Percentiles rank a stretch among this genome's conserved stretches.
These are phyloP conservation scores for Straminergon stramineum DNA, from an alignment of 225 moss, liverwort and hornwort genomes.

Conservation along the genomic window DNA sequence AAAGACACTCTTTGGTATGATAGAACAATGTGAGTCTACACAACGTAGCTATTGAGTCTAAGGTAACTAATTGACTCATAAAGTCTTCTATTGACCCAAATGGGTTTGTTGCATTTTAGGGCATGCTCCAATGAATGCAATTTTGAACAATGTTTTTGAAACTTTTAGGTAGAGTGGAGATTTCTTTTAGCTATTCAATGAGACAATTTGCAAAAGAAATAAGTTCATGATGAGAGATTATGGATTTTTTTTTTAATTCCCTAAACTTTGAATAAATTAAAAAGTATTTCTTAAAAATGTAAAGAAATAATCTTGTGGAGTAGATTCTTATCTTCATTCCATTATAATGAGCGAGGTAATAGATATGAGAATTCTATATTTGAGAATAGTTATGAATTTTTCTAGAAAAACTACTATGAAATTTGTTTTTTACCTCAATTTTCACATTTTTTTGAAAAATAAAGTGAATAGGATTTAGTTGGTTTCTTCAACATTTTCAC, in stretches of 20 bases:
- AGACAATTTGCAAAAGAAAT: not conserved
- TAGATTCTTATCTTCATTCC: not conserved
- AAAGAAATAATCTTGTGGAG: too few relatives aligned
- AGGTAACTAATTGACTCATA: too few relatives aligned
- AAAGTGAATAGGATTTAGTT: fast-evolving
- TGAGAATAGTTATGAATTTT: not conserved
- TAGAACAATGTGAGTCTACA: too few relatives aligned
- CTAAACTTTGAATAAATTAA: too few relatives aligned
- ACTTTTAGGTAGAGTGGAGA: fast-evolving
- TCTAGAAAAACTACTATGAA: not conserved
- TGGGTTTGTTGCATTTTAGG: too few relatives aligned
- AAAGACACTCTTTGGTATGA: too few relatives aligned
- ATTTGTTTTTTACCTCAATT: not conserved
- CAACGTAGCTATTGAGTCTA: too few relatives aligned
- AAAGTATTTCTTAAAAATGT: too few relatives aligned
- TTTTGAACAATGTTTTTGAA: too few relatives aligned
- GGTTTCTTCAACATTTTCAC: not conserved
- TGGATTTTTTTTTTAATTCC: too few relatives aligned
- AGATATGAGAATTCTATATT: not conserved
- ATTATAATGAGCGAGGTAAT: not conserved
- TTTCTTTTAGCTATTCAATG: not conserved
- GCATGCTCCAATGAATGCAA: too few relatives aligned
- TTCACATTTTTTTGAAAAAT: not conserved
- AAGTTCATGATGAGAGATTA: not conserved
- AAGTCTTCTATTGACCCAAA: too few relatives aligned